A percentile compares a stretch with the other conserved stretches of the same genome.
phyloP scores from a whole-genome alignment of 2,329 filamentous ascomycete species.

The Talaromyces funiculosus region DNA sequence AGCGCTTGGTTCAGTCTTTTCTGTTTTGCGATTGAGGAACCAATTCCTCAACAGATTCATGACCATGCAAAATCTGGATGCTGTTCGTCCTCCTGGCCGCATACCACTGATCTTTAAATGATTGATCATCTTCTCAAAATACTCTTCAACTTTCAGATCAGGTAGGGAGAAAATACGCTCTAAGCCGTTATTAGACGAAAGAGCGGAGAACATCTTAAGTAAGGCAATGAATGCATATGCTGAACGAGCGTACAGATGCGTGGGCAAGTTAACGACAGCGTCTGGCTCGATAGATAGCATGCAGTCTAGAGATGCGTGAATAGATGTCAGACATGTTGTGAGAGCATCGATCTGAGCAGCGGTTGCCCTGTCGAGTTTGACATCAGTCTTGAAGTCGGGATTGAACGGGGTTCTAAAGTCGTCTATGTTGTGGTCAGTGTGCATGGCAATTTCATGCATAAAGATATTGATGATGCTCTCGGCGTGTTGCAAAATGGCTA shows the following conservation, averaged over 20 bases:
- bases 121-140: slow-evolving; percentile 64
- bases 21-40: slow-evolving; percentile 51
- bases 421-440: slow-evolving; percentile 55
- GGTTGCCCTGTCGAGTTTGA: slow-evolving; percentile 34
- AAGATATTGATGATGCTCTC: slow-evolving; percentile 64
- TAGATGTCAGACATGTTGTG: slow-evolving; percentile 60
- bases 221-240: slow-evolving; percentile 66
- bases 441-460: slow-evolving; percentile 70
- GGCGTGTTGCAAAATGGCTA: slow-evolving; percentile 58
- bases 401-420: slow-evolving; percentile 44
- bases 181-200: slow-evolving; percentile 58
- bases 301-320: slow-evolving; percentile 60
- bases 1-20: slow-evolving; percentile 20
- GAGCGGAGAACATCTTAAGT: slow-evolving; percentile 68
- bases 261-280: slow-evolving; percentile 59
- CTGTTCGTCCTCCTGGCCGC: slow-evolving; percentile 58
- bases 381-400: slow-evolving; percentile 30
- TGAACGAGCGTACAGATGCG: slow-evolving; percentile 66
- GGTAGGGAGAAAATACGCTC: slow-evolving; percentile 64
- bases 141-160: slow-evolving; percentile 59
- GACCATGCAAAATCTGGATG: slow-evolving; percentile 65
- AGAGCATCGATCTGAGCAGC: slow-evolving; percentile 62
- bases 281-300: slow-evolving; percentile 58
- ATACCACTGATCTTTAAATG: slow-evolving; percentile 61
- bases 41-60: slow-evolving; percentile 64